Evolutionary conservation across 306 rosid genomes (phyloP).

Genomic region (Inga oerstediana): DNA sequence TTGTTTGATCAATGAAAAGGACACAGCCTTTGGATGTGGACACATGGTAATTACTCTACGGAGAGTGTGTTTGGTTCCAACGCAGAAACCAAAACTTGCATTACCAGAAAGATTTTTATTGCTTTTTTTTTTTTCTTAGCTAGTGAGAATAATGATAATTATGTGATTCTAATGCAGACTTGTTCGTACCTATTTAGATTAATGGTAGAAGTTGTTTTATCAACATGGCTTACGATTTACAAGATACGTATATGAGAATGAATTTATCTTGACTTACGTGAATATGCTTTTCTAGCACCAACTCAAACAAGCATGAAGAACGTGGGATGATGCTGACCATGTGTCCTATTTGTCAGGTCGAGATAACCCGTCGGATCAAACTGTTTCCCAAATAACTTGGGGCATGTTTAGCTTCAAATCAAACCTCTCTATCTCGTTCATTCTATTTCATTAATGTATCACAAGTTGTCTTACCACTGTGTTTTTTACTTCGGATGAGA

Average conservation of each 20-base stretch:
- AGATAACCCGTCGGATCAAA: background rate
- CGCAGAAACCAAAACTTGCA: background rate
- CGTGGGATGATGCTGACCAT: background rate
- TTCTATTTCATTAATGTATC: too few relatives aligned
- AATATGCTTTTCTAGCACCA: too few relatives aligned
- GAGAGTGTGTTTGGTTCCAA: too few relatives aligned
- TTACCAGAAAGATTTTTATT: background rate
- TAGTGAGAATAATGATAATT: background rate
- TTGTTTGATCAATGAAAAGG: slow-evolving; percentile 24
- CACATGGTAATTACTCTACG: slow-evolving; percentile 16
- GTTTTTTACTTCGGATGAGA: too few relatives aligned
- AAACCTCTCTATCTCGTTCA: too few relatives aligned
- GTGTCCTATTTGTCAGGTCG: slow-evolving; percentile 21
- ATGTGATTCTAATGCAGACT: background rate
- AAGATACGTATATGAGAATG: too few relatives aligned
- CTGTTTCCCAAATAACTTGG: slow-evolving; percentile 10
- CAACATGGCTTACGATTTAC: too few relatives aligned
- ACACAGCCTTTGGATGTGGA: slow-evolving; percentile 30
- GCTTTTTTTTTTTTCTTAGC: background rate
- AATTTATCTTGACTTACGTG: too few relatives aligned
- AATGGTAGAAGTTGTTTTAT: too few relatives aligned
- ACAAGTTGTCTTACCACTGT: too few relatives aligned
- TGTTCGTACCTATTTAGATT: background rate
- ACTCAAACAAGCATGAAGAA: background rate
- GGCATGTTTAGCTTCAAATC: too few relatives aligned